Evolutionary conservation across 768 basidiomycete species (phyloP).

Genomic region (Hortiboletus campestris): DNA sequence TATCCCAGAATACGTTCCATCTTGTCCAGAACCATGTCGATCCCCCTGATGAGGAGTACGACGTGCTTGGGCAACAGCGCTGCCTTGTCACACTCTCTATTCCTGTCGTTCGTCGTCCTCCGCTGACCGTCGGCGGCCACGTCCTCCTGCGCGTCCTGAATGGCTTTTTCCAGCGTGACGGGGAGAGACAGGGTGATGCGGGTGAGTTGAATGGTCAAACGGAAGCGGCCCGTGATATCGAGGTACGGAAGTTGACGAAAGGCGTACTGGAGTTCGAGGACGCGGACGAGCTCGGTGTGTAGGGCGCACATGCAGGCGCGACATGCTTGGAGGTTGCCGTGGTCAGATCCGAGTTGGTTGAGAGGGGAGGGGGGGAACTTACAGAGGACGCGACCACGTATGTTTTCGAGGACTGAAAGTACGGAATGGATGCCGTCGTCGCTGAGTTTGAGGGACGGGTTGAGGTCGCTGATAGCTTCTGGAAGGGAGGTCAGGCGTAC

Average conservation of each 20-base stretch:
- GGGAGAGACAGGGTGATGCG: slow-evolving; percentile 76
- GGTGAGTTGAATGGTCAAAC: slow-evolving; percentile 73
- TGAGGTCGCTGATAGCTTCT: slow-evolving; percentile 80
- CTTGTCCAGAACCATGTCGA: slow-evolving; percentile 61
- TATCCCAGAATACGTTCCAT: slow-evolving; percentile 56
- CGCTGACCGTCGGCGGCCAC: neutral
- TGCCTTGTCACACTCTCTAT: slow-evolving; percentile 18
- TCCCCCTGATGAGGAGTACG: slow-evolving; percentile 56
- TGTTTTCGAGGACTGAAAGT: slow-evolving; percentile 62
- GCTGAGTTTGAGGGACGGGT: slow-evolving; percentile 71
- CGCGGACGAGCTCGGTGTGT: slow-evolving; percentile 66
- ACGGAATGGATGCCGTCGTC: slow-evolving; percentile 79
- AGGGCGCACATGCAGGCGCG: slow-evolving; percentile 74
- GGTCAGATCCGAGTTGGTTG: neutral
- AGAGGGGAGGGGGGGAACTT: slow-evolving; percentile 3
- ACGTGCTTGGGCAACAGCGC: slow-evolving; percentile 56
- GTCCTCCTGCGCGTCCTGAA: slow-evolving; percentile 41
- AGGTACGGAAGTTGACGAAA: slow-evolving; percentile 76
- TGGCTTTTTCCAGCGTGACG: slow-evolving; percentile 67
- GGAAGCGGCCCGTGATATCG: slow-evolving; percentile 71
- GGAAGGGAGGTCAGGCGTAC: neutral
- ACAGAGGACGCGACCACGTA: slow-evolving; percentile 78
- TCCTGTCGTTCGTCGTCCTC: slow-evolving; percentile 7
- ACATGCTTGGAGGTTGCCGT: slow-evolving; percentile 47
- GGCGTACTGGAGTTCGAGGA: slow-evolving; percentile 79